Evolutionary conservation across 2,329 filamentous ascomycete species (phyloP).

Genomic region (Fusarium azukiicola): DNA sequence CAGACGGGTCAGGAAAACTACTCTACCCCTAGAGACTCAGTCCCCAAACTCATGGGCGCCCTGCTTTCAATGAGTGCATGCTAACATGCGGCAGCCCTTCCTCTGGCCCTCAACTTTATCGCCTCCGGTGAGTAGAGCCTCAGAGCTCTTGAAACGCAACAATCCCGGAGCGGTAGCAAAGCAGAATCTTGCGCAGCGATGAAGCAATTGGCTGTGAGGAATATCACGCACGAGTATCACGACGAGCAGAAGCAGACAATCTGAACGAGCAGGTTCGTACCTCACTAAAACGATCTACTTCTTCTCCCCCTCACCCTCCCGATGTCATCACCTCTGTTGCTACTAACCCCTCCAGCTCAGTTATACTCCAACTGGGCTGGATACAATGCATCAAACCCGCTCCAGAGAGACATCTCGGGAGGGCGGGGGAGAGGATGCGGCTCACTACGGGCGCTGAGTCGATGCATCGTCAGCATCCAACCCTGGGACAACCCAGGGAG

Average conservation of each 20-base stretch:
- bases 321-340: constrained; percentile 53
- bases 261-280: constrained; percentile 68
- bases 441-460: constrained; percentile 94
- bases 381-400: constrained; percentile 30
- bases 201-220: constrained; percentile 33
- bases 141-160: constrained; percentile 35
- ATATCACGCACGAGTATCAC: constrained; percentile 42
- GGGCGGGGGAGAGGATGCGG: constrained; percentile 71
- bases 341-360: constrained; percentile 48
- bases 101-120: constrained; percentile 93
- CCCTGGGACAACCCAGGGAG: constrained; percentile 64
- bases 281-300: constrained; percentile 62
- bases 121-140: constrained; percentile 90
- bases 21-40: constrained; percentile 23
- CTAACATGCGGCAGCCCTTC: constrained; percentile 80
- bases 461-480: constrained; percentile 74
- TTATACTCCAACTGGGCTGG: constrained; percentile 1
- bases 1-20: constrained; percentile 85
- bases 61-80: background rate
- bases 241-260: constrained; percentile 36
- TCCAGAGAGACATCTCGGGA: constrained; percentile 56
- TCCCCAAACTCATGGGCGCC: constrained; percentile 15
- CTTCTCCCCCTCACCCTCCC: constrained; percentile 51
- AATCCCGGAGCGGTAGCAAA: constrained; percentile 82
- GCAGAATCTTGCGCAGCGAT: constrained; percentile 58